Conservation (phyloP, 805 yeast genomes). For the Candida nemodendra region DNA sequence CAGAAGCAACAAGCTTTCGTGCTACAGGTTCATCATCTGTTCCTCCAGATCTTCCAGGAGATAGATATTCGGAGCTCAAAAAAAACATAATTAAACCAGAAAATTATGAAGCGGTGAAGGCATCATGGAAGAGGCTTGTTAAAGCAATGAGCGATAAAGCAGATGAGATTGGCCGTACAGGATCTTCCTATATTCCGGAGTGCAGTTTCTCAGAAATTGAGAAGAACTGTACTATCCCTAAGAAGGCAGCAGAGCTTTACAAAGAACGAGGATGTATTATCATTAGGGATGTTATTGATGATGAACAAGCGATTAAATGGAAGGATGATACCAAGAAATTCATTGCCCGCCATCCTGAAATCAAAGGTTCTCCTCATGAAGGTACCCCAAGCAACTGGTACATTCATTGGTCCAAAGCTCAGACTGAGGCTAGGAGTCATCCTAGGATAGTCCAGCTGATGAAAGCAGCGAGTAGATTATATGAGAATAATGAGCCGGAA, state of each 20-base stretch:
- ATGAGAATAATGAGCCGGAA: constrained; percentile 9
- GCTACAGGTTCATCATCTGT: not conserved
- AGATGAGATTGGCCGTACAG: constrained; percentile 20
- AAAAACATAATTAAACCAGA: constrained; percentile 25
- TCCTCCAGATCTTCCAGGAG: not conserved
- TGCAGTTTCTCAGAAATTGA: constrained; percentile 19
- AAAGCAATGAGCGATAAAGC: constrained; percentile 25
- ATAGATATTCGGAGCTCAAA: constrained; percentile 13
- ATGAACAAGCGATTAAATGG: constrained; percentile 20
- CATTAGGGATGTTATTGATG: constrained; percentile 32
- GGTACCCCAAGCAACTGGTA: constrained; percentile 24
- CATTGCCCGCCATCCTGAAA: constrained; percentile 30
- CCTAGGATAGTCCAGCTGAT: constrained; percentile 31
- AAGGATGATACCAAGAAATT: constrained; percentile 27
- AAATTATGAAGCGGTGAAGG: constrained; percentile 27
- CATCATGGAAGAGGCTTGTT: constrained; percentile 32
- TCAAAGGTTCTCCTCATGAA: constrained; percentile 30
- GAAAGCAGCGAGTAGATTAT: constrained; percentile 14
- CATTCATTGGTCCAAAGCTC: constrained; percentile 40
- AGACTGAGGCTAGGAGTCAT: constrained; percentile 38
- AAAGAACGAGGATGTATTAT: constrained; percentile 31
- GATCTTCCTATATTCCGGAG: constrained; percentile 21
- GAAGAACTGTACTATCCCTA: constrained; percentile 4
- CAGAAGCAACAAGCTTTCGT: not conserved
- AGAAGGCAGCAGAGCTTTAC: constrained; percentile 4